Evolutionary conservation across 2,329 filamentous ascomycete species (phyloP), one percentile per base, ranked within the genome.

Genomic region (Paraphoma sp.): DNA sequence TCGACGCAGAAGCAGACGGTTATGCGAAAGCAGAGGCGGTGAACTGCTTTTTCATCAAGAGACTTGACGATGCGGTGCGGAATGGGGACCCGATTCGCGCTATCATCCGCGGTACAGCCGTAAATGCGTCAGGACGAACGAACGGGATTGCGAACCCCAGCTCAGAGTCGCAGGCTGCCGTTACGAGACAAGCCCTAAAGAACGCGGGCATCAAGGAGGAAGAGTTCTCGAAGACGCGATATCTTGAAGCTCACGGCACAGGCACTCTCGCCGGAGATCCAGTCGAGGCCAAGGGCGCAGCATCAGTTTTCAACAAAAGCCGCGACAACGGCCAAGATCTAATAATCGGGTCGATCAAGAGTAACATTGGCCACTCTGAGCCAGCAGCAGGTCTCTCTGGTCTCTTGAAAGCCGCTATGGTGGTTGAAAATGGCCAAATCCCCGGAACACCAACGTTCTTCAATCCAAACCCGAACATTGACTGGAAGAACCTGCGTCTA

Each of bases 181-280:
- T 66, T 16, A 57, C 51, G 10, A 31, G 54, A 3, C 9, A 18
- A 40, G 50, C 49, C 17, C 45, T 47, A 18, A 17, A 45, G 1
- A 18, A 40, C 5, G 33, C 50, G 5, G 54, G 54, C 1, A 53
- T 57, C 9, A 51, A 28, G 3, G 49, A 54, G 11, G 48, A 28
- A 5, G 49, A 54, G 11, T 18, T 51, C 12, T 23, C 30, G 18
- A 41, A 61, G 28, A 63, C 59, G 1, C 53, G 30, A 8, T 76
- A 71, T 30, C 61, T 78, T 3, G 78, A 80, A 56, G 71, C 69
- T 3, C 78, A 80, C 53, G 63, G 63, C 3, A 67, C 68, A 8
- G 85, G 85, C 2, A 87, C 86, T 1, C 78, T 80, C 40, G 83
- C 81, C 3, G 84, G 85, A 2, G 68, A 71, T 33, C 61, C 65